A percentile compares a stretch with the other conserved stretches of the same genome.
Conservation (phyloP, 305 asterid species). For the Fraxinus latifolia region DNA sequence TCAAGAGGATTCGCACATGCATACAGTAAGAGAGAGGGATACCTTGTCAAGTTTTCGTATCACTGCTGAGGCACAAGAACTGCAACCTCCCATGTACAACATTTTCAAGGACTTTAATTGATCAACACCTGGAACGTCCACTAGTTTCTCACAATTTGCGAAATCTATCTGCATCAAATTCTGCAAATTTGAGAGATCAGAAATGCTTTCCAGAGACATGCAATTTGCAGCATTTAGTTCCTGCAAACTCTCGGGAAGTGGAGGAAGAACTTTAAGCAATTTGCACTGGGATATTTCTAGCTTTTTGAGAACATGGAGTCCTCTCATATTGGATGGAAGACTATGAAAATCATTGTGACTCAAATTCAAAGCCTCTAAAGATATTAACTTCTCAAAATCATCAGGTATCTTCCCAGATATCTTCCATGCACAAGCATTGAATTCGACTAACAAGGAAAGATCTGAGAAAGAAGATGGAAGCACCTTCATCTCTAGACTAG, state of each 20-base stretch:
- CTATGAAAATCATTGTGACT: conserved; percentile 28
- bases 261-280: conserved; percentile 24
- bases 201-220: conserved; percentile 11
- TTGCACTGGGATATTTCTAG: conserved; percentile 22
- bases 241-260: conserved; percentile 28
- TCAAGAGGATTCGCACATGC: neutral
- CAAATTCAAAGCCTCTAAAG: conserved; percentile 23
- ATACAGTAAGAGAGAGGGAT: neutral
- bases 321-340: conserved; percentile 30
- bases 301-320: conserved; percentile 20
- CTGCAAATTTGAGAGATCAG: conserved; percentile 21
- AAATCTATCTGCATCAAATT: conserved; percentile 17
- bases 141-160: conserved; percentile 24
- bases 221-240: conserved; percentile 26
- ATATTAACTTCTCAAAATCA: conserved; percentile 26
- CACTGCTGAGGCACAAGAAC: conserved; percentile 4
- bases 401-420: conserved; percentile 29
- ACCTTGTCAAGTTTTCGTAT: conserved; percentile 25
- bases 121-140: conserved; percentile 26
- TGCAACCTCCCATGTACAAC: conserved; percentile 27
- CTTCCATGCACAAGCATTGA: conserved; percentile 32
- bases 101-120: conserved; percentile 27
- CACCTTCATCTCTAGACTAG: conserved; percentile 9
- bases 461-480: conserved; percentile 36
- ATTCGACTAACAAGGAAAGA: conserved; percentile 25